Conservation (phyloP, 345 rosid genomes). For the Schrenkiella parvula region DNA sequence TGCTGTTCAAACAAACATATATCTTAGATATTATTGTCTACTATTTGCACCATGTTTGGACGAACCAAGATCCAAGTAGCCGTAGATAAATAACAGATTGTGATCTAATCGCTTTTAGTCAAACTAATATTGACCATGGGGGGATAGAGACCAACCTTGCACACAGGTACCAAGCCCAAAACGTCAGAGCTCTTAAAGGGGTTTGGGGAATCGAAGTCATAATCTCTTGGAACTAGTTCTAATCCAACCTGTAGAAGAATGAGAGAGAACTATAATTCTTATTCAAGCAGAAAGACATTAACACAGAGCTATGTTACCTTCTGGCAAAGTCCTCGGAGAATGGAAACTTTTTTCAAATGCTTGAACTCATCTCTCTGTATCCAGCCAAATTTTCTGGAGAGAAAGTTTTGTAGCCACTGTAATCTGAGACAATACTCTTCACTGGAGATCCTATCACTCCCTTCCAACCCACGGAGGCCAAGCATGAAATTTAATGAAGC, state of each 20-base stretch:
- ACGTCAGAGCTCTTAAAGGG: slow-evolving; percentile 78
- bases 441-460: slow-evolving; percentile 38
- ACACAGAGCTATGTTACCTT: slow-evolving; percentile 49
- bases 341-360: slow-evolving; percentile 64
- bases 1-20: slow-evolving; percentile 43
- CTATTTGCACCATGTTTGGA: slow-evolving; percentile 4
- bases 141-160: slow-evolving; percentile 50
- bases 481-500: slow-evolving; percentile 75
- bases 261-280: slow-evolving; percentile 12
- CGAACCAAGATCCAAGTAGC: slow-evolving; percentile 9
- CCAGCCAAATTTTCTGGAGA: slow-evolving; percentile 75
- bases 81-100: neutral
- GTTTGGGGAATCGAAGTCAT: slow-evolving; percentile 65
- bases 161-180: slow-evolving; percentile 81
- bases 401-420: slow-evolving; percentile 73
- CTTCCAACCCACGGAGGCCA: slow-evolving; percentile 48
- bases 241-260: slow-evolving; percentile 67
- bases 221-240: slow-evolving; percentile 88
- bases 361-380: slow-evolving; percentile 59
- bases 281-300: neutral
- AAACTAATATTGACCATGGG: slow-evolving; percentile 2
- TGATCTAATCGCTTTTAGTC: neutral
- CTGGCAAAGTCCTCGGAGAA: slow-evolving; percentile 90
- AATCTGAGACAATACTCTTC: slow-evolving; percentile 45
- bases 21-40: slow-evolving; percentile 1